Evolutionary conservation across 2,329 filamentous ascomycete species (phyloP), one percentile per base, ranked within the genome.

Genomic region (Calonectria montana): DNA sequence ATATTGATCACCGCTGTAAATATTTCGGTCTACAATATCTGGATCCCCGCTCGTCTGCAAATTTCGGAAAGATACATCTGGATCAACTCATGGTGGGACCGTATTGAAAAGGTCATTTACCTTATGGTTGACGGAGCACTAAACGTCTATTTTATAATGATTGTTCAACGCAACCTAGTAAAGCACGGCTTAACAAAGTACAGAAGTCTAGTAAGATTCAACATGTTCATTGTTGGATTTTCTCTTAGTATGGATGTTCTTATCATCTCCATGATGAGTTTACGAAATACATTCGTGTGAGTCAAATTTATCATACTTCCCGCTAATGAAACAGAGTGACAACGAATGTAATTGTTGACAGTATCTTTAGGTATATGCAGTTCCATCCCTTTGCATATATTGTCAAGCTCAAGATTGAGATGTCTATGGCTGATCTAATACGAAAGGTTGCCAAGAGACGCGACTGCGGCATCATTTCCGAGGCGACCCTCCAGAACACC

Each of bases 391-490:
- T 89, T 4, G 87, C 87, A 16, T 89, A 88, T 74, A 83, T 86
- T 15, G 86, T 88, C 57, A 89, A 89, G 69, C 82, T 89, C 50
- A 86, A 89, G 74, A 89, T 89, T 73, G 87, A 89, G 75, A 85
- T 89, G 83, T 85, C 84, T 13, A 88, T 89, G 87, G 87, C 87
- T 64, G 85, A 86, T 43, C 84, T 89, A 23, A 89, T 89, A 73
- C 84, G 80, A 48, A 84, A 83, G 65, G 80, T 86, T 23, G 81
- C 81, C 1, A 72, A 75, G 18, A 67, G 41, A 16, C 57, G 35
- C 23, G 7, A 23, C 13, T 67, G 65, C 21, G 65, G 65, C 5
- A 13, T 67, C 16, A 67, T 67, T 29, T 23, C 67, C 23, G 57
- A 35, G 18, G 65, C 41, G 2, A 67, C 65, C 9, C 48, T 67